A percentile compares a stretch with the other conserved stretches of the same genome.
phyloP scores from a whole-genome alignment of 352 stramenopile species.

The Globisporangium emineosum region DNA sequence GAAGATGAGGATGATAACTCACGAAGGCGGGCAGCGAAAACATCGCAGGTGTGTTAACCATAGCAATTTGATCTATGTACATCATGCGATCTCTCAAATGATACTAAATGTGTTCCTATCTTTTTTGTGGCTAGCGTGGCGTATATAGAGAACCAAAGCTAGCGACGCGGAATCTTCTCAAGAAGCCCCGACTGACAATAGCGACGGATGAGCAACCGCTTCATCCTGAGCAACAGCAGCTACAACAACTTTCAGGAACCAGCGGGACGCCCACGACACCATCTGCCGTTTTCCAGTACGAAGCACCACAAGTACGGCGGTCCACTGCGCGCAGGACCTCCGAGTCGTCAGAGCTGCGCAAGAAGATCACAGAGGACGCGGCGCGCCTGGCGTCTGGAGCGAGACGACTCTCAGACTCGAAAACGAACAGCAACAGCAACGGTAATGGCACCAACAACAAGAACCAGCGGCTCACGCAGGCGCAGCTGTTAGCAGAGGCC shows the following conservation, averaged over 20 bases:
- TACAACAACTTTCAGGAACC: background rate
- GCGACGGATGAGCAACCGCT: background rate
- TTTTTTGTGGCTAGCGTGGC: background rate
- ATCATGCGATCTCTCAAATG: background rate
- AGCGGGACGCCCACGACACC: conserved; percentile 6
- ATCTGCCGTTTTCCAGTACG: conserved; percentile 21
- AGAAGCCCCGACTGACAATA: conserved; percentile 19
- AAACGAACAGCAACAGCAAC: background rate
- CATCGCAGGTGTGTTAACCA: conserved; percentile 11
- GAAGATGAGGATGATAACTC: conserved; percentile 46
- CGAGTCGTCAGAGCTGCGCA: conserved; percentile 54
- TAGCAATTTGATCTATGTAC: background rate
- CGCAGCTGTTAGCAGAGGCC: conserved; percentile 65
- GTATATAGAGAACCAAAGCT: conserved; percentile 33
- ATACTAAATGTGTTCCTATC: background rate
- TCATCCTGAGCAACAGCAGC: background rate
- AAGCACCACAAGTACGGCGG: conserved; percentile 42
- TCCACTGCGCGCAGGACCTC: conserved; percentile 66
- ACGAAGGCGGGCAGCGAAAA: conserved; percentile 24
- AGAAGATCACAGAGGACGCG: conserved; percentile 50
- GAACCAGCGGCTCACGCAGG: conserved; percentile 50
- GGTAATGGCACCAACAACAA: conserved; percentile 8
- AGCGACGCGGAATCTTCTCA: conserved; percentile 5
- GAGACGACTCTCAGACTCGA: conserved; percentile 11
- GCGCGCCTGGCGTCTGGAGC: conserved; percentile 37